Conservation (phyloP, 495 filamentous ascomycete species). For the Aspergillus haitiensis region DNA sequence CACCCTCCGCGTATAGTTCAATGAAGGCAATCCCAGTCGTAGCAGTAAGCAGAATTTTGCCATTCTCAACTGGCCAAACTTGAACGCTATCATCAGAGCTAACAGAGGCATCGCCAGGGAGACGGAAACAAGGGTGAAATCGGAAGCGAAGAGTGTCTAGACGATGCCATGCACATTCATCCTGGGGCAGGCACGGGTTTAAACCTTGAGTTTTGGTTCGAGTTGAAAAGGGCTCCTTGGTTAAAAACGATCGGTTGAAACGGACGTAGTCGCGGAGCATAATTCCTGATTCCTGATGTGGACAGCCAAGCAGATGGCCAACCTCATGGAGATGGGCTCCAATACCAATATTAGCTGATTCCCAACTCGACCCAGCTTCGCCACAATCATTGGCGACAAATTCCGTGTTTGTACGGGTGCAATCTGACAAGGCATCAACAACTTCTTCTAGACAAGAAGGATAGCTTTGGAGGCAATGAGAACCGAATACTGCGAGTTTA, state of each 20-base stretch:
- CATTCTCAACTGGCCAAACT: conserved; percentile 82
- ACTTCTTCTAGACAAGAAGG: conserved; percentile 83
- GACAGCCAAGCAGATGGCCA: conserved; percentile 83
- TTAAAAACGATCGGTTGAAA: conserved; percentile 78
- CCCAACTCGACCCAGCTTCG: conserved; percentile 85
- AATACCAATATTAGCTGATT: conserved; percentile 86
- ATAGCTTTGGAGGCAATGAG: conserved; percentile 84
- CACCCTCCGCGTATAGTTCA: conserved; percentile 75
- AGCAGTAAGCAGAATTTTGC: conserved; percentile 76
- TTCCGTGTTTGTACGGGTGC: conserved; percentile 79
- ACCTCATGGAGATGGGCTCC: conserved; percentile 88
- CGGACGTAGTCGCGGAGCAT: conserved; percentile 86
- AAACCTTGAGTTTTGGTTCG: conserved; percentile 76
- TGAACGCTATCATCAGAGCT: conserved; percentile 77
- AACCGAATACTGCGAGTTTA: conserved; percentile 85
- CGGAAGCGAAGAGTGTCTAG: conserved; percentile 85
- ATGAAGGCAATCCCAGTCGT: conserved; percentile 77
- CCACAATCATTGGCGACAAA: conserved; percentile 81
- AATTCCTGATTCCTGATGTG: conserved; percentile 81
- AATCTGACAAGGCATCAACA: conserved; percentile 81
- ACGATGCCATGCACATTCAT: conserved; percentile 87
- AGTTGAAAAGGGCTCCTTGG: conserved; percentile 77
- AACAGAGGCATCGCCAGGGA: conserved; percentile 70
- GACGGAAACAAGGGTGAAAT: conserved; percentile 84
- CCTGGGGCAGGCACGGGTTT: conserved; percentile 66